Conservation (phyloP, 2,329 filamentous ascomycete genomes). For the Fusarium pseudonygamai region DNA sequence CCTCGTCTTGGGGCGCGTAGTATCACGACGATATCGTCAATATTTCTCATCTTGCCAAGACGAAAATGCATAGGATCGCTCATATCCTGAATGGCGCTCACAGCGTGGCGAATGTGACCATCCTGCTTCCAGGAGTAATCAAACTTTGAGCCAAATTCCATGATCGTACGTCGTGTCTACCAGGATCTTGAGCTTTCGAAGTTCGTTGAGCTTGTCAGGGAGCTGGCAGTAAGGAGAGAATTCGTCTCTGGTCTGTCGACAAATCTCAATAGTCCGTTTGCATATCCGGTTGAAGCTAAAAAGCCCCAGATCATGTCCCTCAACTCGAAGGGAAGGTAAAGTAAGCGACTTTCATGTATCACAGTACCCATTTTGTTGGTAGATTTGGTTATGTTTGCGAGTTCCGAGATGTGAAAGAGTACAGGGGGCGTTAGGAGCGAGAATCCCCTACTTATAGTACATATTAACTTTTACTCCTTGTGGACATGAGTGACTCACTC, state of each 20-base stretch:
- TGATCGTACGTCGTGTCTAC: conserved; percentile 12
- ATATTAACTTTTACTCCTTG: not conserved
- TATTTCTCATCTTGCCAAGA: not conserved
- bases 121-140: conserved; percentile 5
- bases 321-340: conserved; percentile 15
- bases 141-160: conserved; percentile 18
- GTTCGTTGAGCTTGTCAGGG: not conserved
- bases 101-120: not conserved
- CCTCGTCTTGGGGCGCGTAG: conserved; percentile 12
- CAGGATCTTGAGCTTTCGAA: not conserved
- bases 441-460: not conserved
- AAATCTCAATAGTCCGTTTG: conserved; percentile 10
- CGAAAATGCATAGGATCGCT: not conserved
- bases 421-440: too few relatives aligned
- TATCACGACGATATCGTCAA: not conserved
- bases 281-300: not conserved
- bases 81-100: conserved; percentile 1
- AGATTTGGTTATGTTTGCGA: not conserved
- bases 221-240: not conserved
- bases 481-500: not conserved
- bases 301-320: conserved; percentile 13
- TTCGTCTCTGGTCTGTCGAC: conserved; percentile 6
- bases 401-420: not conserved
- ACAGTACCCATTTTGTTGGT: not conserved
- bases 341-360: not conserved